phyloP scores from a whole-genome alignment of 441 rosid genomes.

The Theobroma grandiflorum region DNA sequence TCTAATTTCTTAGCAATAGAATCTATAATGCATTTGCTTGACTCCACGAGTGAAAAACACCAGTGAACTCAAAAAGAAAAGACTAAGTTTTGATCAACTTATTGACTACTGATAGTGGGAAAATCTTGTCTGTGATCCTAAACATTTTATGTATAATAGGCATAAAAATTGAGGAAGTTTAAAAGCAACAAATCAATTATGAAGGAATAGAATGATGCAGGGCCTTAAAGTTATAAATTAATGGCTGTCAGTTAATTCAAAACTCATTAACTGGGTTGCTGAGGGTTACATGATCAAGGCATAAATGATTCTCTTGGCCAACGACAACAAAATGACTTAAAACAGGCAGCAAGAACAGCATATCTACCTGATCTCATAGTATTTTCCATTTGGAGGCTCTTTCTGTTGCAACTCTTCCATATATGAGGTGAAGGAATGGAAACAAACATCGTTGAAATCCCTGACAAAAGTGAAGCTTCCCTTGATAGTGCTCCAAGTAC shows the following conservation, averaged over 20 bases:
- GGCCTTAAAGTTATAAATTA: background rate
- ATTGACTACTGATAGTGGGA: background rate
- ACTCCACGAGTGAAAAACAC: background rate
- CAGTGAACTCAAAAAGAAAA: background rate
- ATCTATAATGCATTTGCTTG: background rate
- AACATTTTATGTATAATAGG: background rate
- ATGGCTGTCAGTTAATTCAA: background rate
- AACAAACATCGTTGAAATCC: slow-evolving; percentile 80
- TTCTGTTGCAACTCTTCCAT: slow-evolving; percentile 70
- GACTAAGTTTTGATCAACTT: background rate
- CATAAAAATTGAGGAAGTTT: background rate
- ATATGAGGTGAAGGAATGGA: slow-evolving; percentile 73
- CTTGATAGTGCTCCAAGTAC: slow-evolving; percentile 81
- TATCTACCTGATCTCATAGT: slow-evolving; percentile 86
- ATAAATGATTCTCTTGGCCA: background rate
- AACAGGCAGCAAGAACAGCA: slow-evolving; percentile 5
- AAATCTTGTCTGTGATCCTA: background rate
- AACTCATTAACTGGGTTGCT: background rate
- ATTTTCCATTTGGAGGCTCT: slow-evolving; percentile 55
- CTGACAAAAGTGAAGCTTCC: slow-evolving; percentile 68
- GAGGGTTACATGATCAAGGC: background rate
- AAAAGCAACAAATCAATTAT: background rate
- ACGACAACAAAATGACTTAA: background rate
- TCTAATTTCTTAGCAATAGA: background rate
- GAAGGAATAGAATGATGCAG: background rate